Evolutionary conservation across 495 filamentous ascomycete genomes (phyloP).

Genomic region (Podospora conica): DNA sequence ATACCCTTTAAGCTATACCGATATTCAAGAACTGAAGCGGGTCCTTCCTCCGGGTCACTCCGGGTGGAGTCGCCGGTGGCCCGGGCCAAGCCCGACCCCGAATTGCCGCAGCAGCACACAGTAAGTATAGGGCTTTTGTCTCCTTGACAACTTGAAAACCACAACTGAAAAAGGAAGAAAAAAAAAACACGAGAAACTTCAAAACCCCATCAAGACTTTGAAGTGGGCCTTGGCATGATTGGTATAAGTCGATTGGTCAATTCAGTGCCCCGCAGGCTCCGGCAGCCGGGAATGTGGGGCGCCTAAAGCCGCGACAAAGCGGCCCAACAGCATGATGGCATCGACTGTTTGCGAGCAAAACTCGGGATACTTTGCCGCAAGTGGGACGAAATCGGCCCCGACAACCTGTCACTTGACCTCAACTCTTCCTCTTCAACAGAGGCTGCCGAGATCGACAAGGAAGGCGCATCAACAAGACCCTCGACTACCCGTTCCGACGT

Average conservation of each 20-base stretch:
- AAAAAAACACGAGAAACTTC: too few species aligned
- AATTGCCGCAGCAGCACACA: too few species aligned
- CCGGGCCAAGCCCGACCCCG: too few species aligned
- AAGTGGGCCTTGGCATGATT: neutral
- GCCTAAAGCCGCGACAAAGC: constrained; percentile 30
- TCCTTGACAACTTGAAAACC: too few species aligned
- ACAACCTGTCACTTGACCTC: neutral
- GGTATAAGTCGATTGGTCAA: constrained; percentile 21
- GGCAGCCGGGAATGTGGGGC: neutral
- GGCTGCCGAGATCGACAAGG: neutral
- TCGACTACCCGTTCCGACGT: neutral
- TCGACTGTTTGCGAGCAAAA: neutral
- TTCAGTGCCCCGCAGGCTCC: constrained; percentile 7
- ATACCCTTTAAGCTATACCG: too few species aligned
- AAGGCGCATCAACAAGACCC: neutral
- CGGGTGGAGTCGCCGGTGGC: too few species aligned
- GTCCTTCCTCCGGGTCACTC: too few species aligned
- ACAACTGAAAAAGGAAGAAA: too few species aligned
- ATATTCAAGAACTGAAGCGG: too few species aligned
- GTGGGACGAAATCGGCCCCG: neutral
- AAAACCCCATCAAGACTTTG: neutral
- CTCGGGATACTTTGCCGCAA: neutral
- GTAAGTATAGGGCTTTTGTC: too few species aligned
- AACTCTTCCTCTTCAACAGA: neutral
- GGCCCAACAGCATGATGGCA: constrained; percentile 9